phyloP scores from a whole-genome alignment of 768 basidiomycete genomes.

The Russula brevipes region DNA sequence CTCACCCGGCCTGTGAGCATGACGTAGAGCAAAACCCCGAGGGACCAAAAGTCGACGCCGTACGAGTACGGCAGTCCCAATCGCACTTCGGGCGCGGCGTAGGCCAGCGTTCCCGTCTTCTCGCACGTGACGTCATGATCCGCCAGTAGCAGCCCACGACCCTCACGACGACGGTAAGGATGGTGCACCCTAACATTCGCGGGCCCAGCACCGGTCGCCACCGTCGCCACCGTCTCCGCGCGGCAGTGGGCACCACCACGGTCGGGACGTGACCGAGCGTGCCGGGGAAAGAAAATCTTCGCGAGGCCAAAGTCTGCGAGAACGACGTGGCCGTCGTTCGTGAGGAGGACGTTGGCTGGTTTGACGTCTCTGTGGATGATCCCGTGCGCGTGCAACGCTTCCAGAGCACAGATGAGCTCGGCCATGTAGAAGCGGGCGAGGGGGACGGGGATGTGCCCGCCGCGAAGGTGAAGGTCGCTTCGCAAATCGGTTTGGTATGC shows the following conservation, averaged over 20 bases:
- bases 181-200: conserved; percentile 10
- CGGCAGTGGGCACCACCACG: background rate
- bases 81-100: conserved; percentile 24
- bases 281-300: conserved; percentile 14
- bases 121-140: conserved; percentile 12
- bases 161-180: conserved; percentile 6
- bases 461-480: conserved; percentile 18
- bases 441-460: conserved; percentile 10
- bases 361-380: conserved; percentile 49
- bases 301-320: conserved; percentile 26
- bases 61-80: conserved; percentile 23
- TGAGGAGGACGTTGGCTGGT: conserved; percentile 34
- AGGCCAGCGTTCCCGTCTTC: conserved; percentile 21
- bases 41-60: conserved; percentile 25
- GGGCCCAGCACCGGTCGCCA: background rate
- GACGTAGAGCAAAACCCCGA: conserved; percentile 24
- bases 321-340: conserved; percentile 14
- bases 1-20: conserved; percentile 26
- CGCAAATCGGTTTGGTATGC: conserved; percentile 20
- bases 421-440: conserved; percentile 24
- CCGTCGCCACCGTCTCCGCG: background rate
- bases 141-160: background rate
- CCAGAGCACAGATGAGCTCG: conserved; percentile 23
- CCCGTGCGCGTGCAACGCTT: conserved; percentile 37
- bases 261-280: background rate